A percentile compares a stretch with the other conserved stretches of the same genome.
Conservation (phyloP, 495 filamentous ascomycete genomes). For the Acidiella bohemica region DNA sequence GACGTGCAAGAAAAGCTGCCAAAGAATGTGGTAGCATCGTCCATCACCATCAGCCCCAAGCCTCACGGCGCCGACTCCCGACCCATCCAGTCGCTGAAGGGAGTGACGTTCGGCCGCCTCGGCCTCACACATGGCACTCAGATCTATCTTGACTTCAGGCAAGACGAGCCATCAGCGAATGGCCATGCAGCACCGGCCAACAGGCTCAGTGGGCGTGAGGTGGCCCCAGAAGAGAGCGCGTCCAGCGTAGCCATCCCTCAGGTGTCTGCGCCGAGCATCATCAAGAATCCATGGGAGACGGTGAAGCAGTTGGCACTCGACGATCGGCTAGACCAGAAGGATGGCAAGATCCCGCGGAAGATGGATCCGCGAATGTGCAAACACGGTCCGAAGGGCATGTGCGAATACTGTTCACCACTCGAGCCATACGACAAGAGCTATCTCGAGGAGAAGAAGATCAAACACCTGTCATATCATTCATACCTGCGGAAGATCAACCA, state of each 20-base stretch:
- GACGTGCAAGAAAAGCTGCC: slow-evolving; percentile 52
- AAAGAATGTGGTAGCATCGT: slow-evolving; percentile 54
- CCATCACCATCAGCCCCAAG: slow-evolving; percentile 67
- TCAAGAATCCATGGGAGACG: slow-evolving; percentile 87
- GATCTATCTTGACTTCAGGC: slow-evolving; percentile 68
- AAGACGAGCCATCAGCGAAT: slow-evolving; percentile 39
- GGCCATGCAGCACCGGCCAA: slow-evolving; percentile 26
- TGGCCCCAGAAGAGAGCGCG: slow-evolving; percentile 53
- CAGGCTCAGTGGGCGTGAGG: slow-evolving; percentile 63
- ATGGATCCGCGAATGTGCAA: slow-evolving; percentile 80
- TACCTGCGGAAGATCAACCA: slow-evolving; percentile 90
- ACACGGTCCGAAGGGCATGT: slow-evolving; percentile 95
- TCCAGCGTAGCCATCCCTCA: slow-evolving; percentile 43
- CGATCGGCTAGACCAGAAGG: slow-evolving; percentile 67
- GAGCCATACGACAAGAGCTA: slow-evolving; percentile 86
- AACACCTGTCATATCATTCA: slow-evolving; percentile 92
- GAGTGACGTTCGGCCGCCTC: slow-evolving; percentile 53
- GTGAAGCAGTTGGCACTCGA: slow-evolving; percentile 79
- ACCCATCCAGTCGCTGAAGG: slow-evolving; percentile 49
- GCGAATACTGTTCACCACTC: slow-evolving; percentile 96
- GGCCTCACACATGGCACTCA: slow-evolving; percentile 77
- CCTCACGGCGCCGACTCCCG: slow-evolving; percentile 64
- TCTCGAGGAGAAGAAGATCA: slow-evolving; percentile 90
- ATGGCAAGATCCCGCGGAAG: slow-evolving; percentile 79
- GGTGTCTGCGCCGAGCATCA: slow-evolving; percentile 38